Evolutionary conservation across 495 filamentous ascomycete species (phyloP).

Genomic region (Tuber microsphaerosporum): DNA sequence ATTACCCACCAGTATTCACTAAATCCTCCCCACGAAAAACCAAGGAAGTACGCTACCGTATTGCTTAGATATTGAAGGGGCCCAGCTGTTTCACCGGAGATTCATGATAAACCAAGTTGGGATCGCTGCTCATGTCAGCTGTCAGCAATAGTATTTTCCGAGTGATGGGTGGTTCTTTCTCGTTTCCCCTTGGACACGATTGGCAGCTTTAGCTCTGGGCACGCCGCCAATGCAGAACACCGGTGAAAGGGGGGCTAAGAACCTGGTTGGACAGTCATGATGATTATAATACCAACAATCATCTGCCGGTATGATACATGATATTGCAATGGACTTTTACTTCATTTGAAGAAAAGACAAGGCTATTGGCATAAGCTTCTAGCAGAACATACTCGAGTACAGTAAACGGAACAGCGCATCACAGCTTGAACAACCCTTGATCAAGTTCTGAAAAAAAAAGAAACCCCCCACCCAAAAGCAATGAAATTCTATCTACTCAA

Average conservation of each 20-base stretch:
- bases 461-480: not conserved
- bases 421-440: not conserved
- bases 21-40: not conserved
- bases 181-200: not conserved
- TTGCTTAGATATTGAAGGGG: not conserved
- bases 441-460: not conserved
- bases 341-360: not conserved
- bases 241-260: not conserved
- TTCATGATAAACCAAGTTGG: not conserved
- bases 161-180: not conserved
- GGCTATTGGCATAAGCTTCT: not conserved
- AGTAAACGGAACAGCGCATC: not conserved
- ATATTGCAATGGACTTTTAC: not conserved
- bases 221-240: not conserved
- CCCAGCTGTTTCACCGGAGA: not conserved
- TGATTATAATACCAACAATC: not conserved
- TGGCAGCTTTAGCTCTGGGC: not conserved
- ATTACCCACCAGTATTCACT: not conserved
- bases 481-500: constrained; percentile 3
- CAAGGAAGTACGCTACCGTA: not conserved
- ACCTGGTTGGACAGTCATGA: not conserved
- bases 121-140: not conserved
- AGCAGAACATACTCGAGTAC: not conserved
- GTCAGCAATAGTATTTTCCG: not conserved
- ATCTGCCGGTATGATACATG: too few relatives aligned